Evolutionary conservation across 768 basidiomycete genomes (phyloP).

Genomic region (Kwoniella botswanensis): DNA sequence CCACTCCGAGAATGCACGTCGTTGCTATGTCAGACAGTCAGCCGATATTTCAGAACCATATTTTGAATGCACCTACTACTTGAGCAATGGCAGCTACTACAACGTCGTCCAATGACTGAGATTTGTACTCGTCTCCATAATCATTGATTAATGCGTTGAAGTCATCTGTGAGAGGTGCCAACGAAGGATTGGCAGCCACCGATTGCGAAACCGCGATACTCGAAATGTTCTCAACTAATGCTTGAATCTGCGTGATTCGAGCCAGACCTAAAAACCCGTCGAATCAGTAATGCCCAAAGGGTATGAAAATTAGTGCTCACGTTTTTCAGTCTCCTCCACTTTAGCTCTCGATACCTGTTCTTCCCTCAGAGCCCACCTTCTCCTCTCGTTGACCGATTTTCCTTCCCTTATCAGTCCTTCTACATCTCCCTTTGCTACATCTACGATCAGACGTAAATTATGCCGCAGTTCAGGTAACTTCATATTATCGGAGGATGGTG

Average conservation of each 20-base stretch:
- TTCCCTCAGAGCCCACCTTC: constrained; percentile 73
- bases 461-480: constrained; percentile 97
- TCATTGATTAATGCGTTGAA: constrained; percentile 75
- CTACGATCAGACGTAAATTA: constrained; percentile 84
- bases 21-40: constrained; percentile 62
- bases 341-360: constrained; percentile 71
- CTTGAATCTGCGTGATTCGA: constrained; percentile 75
- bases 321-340: constrained; percentile 75
- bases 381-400: constrained; percentile 76
- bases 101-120: constrained; percentile 83
- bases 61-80: constrained; percentile 61
- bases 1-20: constrained; percentile 77
- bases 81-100: constrained; percentile 91
- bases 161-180: constrained; percentile 73
- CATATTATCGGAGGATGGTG: constrained; percentile 81
- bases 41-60: background rate
- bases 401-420: constrained; percentile 90
- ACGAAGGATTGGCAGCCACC: constrained; percentile 69
- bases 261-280: constrained; percentile 67
- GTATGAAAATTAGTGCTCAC: constrained; percentile 57
- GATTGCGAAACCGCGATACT: constrained; percentile 68
- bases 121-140: constrained; percentile 75
- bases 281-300: constrained; percentile 15
- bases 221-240: constrained; percentile 75
- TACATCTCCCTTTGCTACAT: constrained; percentile 79